Evolutionary conservation across 768 basidiomycete genomes (phyloP), one percentile per base, ranked within the genome.

Genomic region (Leccinum truebloodii): DNA sequence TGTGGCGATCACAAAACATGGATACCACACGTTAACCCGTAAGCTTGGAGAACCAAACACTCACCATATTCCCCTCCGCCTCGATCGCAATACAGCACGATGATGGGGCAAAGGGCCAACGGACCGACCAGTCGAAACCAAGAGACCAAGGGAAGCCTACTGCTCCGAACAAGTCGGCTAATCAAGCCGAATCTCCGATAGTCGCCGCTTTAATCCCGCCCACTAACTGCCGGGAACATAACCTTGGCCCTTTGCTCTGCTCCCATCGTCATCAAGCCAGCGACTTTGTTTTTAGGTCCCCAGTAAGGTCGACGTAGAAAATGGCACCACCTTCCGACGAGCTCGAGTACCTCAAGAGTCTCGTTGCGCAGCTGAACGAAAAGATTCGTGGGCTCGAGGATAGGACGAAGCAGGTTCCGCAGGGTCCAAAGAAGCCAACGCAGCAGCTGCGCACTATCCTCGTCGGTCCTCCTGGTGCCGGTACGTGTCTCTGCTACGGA

Each of bases 381-480:
- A 98, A 98, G 82, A 98, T 99, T 71, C 68, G 79, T 58, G 70
- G 80, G 39, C 82, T 98, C 62, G 96, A 98, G 81, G 73, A 77
- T 16, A 86, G 84, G 73, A 79, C 83, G 54, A 90, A 88, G 75
- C 70, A 73, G 8, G 75, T 76, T 12, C 71, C 71, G 22, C 68
- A 75, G 30, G 59, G 72, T 18, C 72, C 79, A n/a, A 78, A 80
- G 71, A 83, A 87, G 30, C 90, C 92, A 55, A 86, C 85, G 24
- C 82, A 85, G 69, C 91, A 93, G 79, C 86, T 92, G 62, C 84
- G 96, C 52, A 88, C 96, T 66, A 94, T 99, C 68, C 83, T 99
- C 67, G 80, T 99, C 66, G 97, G 97, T 57, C 97, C 97, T 61
- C 97, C 97, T 49, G 97, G 97, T 68, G 93, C 97, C 71, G 96